phyloP scores from a whole-genome alignment of 306 rosid genomes.

The Datisca glomerata region DNA sequence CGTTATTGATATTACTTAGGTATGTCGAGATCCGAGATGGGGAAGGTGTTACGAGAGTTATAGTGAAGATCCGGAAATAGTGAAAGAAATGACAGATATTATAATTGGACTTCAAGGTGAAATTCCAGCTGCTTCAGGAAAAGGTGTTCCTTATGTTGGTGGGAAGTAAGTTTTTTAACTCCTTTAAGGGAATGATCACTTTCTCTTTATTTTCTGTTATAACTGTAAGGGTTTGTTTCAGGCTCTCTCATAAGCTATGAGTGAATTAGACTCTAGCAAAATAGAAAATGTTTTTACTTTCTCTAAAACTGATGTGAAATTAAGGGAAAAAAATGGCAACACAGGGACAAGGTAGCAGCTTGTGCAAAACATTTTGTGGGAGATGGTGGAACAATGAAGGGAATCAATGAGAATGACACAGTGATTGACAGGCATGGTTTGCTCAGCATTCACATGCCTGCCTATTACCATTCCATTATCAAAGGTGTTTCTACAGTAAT shows the following conservation, averaged over 20 bases:
- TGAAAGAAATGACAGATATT: constrained; percentile 7
- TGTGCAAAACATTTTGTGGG: constrained; percentile 7
- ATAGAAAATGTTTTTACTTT: neutral
- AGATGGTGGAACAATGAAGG: constrained; percentile 2
- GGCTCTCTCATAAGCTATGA: no score
- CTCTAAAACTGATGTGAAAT: neutral
- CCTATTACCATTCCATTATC: constrained; percentile 4
- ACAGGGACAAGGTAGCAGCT: constrained; percentile 13
- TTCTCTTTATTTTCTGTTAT: neutral
- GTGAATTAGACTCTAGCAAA: no score
- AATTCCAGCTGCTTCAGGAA: neutral
- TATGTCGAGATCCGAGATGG: constrained; percentile 14
- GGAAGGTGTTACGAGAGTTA: constrained; percentile 15
- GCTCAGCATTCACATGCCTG: constrained; percentile 10
- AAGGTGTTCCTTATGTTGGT: constrained; percentile 7
- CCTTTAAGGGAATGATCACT: no score
- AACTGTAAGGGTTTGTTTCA: no score
- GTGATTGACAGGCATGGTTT: constrained; percentile 5
- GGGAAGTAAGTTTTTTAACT: constrained; percentile 11
- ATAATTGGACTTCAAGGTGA: constrained; percentile 11
- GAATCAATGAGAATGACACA: constrained; percentile 8
- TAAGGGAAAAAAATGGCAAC: neutral
- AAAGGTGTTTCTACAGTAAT: constrained; percentile 11
- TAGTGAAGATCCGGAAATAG: constrained; percentile 7
- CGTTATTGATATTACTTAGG: constrained; percentile 4